Base-by-base conservation (phyloP, 2,329 filamentous ascomycete genomes). In the Cyclaneusma minus region DNA sequence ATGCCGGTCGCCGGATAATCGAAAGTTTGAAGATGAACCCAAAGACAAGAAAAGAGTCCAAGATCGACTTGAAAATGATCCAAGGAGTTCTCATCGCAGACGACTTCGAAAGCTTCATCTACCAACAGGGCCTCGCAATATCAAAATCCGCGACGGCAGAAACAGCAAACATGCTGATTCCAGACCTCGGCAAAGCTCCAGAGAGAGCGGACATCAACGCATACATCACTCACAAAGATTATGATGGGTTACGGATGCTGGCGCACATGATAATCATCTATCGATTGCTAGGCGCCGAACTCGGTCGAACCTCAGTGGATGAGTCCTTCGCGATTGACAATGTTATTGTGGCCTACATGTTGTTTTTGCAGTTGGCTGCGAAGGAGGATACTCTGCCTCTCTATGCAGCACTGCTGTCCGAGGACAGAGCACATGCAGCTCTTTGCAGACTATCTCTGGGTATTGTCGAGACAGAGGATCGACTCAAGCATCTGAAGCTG, bases 371-470 rank as follows among this genome's bases (percentile, higher is more conserved):
- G 22, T 62, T 77, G 24, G 68, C 69, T 10, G 69, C 72, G 17
- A 68, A 89, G 29, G 70, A 78, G 32, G 75, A 87, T 35, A 55
- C 89, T 21, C 78, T 93, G 29, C 85, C 89, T 1, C 58, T 92
- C 1, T 98, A 98, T 49, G 85, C 81, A 35, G 83, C 83, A 6
- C 75, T 82, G 40, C 60, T 98, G 8, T 62, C 68, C 7, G 55
- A 61, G 5, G 57, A 68, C 8, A 64, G 76, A 35, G 64, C 66
- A 34, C 73, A 83, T 38, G 65, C 72, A 29, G 74, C 76, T 10
- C 62, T 98, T 25, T 81, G 76, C 30, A 67, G 70, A 27, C 78
- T 91, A 29, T 56, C 94, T 29, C 75, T 84, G 25, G 68, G 80
- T 23, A 64, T 94, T 29, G 63, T 65, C 15, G 68, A 79, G 22